phyloP scores from a whole-genome alignment of 1,139 yeast genomes.

The Diutina siamensis region DNA sequence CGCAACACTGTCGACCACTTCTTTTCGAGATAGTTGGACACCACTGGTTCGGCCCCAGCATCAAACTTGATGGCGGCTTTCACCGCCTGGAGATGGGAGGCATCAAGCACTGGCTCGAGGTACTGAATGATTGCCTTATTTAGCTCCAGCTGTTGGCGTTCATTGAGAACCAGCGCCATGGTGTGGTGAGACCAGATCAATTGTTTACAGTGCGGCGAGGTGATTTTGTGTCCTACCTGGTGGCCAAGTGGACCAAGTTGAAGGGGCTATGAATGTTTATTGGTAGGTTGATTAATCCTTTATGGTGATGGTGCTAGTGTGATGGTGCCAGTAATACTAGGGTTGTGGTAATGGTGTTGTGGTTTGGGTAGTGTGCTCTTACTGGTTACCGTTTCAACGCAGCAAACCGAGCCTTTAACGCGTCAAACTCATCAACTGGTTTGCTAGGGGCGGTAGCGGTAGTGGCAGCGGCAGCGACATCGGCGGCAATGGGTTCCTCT shows the following conservation, averaged over 20 bases:
- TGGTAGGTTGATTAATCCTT: too few species aligned
- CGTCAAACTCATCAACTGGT: slow-evolving; percentile 22
- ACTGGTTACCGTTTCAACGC: slow-evolving; percentile 25
- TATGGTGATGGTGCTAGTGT: too few species aligned
- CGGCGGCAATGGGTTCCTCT: slow-evolving; percentile 11
- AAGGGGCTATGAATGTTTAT: too few species aligned
- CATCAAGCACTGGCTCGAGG: slow-evolving; percentile 22
- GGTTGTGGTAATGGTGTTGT: too few species aligned
- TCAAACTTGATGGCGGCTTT: neutral
- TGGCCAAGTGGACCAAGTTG: too few species aligned
- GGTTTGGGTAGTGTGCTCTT: too few species aligned
- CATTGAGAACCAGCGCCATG: slow-evolving; percentile 21
- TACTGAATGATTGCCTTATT: slow-evolving; percentile 48
- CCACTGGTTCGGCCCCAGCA: slow-evolving; percentile 11
- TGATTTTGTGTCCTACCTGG: neutral
- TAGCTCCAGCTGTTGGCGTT: slow-evolving; percentile 41
- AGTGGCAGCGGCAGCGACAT: neutral
- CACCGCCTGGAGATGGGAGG: neutral
- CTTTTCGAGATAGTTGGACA: slow-evolving; percentile 54
- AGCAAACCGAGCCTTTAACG: slow-evolving; percentile 34
- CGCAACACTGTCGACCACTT: slow-evolving; percentile 86
- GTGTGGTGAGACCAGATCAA: neutral
- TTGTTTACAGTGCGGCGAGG: neutral
- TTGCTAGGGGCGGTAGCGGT: neutral
- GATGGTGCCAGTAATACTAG: too few species aligned